These are phyloP conservation scores for Carex kokanica DNA, from an alignment of 176 grass and related monocot species.

Conservation along the genomic window DNA sequence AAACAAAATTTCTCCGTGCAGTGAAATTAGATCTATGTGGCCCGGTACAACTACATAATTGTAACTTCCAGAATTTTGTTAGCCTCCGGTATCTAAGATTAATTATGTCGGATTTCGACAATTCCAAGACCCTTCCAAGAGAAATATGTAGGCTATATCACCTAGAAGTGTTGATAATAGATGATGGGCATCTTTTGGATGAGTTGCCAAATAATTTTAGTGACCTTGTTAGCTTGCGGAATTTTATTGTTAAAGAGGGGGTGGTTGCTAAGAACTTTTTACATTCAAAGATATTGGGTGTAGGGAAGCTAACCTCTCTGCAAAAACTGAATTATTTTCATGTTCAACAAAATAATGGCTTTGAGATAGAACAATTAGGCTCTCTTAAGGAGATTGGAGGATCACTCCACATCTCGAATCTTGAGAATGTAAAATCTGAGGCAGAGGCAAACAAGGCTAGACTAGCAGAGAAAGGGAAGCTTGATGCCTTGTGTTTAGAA, in stretches of 20 bases:
- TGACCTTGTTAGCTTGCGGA: slow-evolving; percentile 12
- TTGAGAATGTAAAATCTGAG: background rate
- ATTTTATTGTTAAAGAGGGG: background rate
- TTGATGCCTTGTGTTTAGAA: slow-evolving; percentile 21
- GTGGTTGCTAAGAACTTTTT: too few relatives aligned
- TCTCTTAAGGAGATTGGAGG: slow-evolving; percentile 23
- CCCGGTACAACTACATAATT: background rate
- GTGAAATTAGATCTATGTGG: background rate
- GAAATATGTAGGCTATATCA: slow-evolving; percentile 33
- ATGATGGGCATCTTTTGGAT: too few relatives aligned
- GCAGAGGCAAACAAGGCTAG: background rate
- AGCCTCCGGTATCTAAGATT: slow-evolving; percentile 35
- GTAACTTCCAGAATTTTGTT: background rate
- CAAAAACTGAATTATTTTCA: background rate
- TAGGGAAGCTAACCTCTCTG: slow-evolving; percentile 21
- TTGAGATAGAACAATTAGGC: slow-evolving; percentile 11
- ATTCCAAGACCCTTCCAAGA: background rate
- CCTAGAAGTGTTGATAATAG: slow-evolving; percentile 34
- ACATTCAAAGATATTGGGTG: background rate
- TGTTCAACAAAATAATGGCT: background rate
- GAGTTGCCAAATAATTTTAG: background rate
- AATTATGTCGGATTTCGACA: too few relatives aligned
- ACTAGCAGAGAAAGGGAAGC: slow-evolving; percentile 24
- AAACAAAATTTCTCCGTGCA: background rate
- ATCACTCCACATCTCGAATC: background rate